A percentile compares a stretch with the other conserved stretches of the same genome.
Evolutionary conservation across 345 rosid species (phyloP).

Genomic region (Citrus sp.): DNA sequence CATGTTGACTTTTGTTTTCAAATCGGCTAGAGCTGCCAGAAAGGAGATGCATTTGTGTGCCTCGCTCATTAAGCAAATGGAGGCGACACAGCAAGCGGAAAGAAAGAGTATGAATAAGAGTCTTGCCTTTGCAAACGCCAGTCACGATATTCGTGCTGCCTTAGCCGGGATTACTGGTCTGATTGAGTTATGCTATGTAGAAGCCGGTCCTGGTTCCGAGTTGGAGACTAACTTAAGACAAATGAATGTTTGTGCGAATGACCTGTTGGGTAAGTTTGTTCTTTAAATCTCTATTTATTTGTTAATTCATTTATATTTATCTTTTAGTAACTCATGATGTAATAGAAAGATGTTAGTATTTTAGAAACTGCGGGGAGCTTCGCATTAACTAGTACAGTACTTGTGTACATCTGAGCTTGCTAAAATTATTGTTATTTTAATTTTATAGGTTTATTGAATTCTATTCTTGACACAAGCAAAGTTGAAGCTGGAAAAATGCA

Average conservation of each 20-base stretch:
- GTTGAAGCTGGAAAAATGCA: conserved; percentile 82
- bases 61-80: conserved; percentile 63
- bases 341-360: no score
- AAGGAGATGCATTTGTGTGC: conserved; percentile 50
- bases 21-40: conserved; percentile 35
- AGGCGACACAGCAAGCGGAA: conserved; percentile 74
- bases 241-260: conserved; percentile 48
- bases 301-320: not conserved
- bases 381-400: no score
- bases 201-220: conserved; percentile 41
- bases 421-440: not conserved
- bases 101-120: conserved; percentile 76
- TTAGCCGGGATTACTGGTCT: conserved; percentile 62
- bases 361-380: no score
- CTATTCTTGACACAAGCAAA: conserved; percentile 74
- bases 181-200: conserved; percentile 40
- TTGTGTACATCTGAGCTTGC: not conserved
- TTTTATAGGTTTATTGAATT: conserved; percentile 51
- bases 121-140: conserved; percentile 63
- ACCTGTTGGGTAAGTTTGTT: conserved; percentile 47
- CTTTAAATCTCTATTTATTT: not conserved
- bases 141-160: conserved; percentile 72
- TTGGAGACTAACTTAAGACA: conserved; percentile 36
- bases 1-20: conserved; percentile 28
- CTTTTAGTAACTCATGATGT: no score